Evolutionary conservation across 805 yeast species (phyloP).

Genomic region (Barnettozyma sp.): DNA sequence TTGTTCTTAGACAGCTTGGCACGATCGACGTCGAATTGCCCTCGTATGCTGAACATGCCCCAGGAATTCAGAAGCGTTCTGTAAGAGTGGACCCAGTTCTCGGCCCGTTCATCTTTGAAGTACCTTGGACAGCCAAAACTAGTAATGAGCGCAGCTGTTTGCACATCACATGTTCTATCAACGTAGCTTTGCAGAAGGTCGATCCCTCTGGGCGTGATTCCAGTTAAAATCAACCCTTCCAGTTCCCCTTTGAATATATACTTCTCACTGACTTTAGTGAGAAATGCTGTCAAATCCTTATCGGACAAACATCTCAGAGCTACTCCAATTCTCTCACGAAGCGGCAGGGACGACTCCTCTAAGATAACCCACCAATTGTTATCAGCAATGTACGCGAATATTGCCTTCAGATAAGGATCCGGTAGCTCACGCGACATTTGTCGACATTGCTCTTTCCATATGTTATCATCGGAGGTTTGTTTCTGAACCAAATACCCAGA

Average conservation of each 20-base stretch:
- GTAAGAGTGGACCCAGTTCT: slow-evolving; percentile 72
- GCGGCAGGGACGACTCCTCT: slow-evolving; percentile 82
- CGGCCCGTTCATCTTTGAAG: slow-evolving; percentile 65
- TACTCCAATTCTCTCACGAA: slow-evolving; percentile 83
- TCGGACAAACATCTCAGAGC: slow-evolving; percentile 83
- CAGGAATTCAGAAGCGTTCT: slow-evolving; percentile 68
- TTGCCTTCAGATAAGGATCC: slow-evolving; percentile 83
- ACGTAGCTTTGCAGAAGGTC: slow-evolving; percentile 81
- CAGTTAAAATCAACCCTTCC: slow-evolving; percentile 86
- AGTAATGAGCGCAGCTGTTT: slow-evolving; percentile 79
- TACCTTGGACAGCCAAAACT: slow-evolving; percentile 81
- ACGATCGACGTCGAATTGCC: slow-evolving; percentile 78
- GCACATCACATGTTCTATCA: slow-evolving; percentile 84
- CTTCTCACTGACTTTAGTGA: slow-evolving; percentile 60
- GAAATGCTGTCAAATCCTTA: slow-evolving; percentile 63
- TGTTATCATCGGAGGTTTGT: slow-evolving; percentile 34
- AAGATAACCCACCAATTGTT: slow-evolving; percentile 95
- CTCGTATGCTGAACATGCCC: slow-evolving; percentile 71
- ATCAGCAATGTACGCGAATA: slow-evolving; percentile 90
- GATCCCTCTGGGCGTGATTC: slow-evolving; percentile 81
- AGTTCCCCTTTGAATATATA: slow-evolving; percentile 77
- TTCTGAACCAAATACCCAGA: slow-evolving; percentile 79
- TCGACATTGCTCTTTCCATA: slow-evolving; percentile 93
- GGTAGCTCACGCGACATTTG: slow-evolving; percentile 80
- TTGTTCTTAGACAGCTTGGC: slow-evolving; percentile 52